A percentile compares a stretch with the other conserved stretches of the same genome.
phyloP scores from a whole-genome alignment of 1,284 basidiomycete species.

The Ganoderma lucidum region DNA sequence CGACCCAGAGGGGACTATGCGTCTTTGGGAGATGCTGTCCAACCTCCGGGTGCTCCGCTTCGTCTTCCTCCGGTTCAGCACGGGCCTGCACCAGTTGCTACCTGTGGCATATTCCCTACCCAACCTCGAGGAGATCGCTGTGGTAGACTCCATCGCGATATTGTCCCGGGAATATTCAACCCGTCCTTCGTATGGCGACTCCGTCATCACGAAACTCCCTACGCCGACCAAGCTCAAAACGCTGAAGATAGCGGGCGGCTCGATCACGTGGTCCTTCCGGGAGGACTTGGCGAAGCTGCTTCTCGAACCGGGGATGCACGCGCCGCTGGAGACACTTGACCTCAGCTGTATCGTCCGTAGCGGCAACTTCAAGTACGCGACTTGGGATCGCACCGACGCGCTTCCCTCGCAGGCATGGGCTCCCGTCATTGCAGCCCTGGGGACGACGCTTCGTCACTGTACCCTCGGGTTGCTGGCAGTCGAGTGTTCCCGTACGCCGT shows the following conservation, averaged over 20 bases:
- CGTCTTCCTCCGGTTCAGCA: neutral
- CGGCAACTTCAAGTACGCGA: neutral
- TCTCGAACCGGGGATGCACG: neutral
- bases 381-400: neutral
- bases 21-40: neutral
- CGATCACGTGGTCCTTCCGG: neutral
- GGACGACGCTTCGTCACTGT: neutral
- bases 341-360: neutral
- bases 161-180: neutral
- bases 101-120: neutral
- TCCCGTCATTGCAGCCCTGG: neutral
- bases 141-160: neutral
- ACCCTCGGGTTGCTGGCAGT: neutral
- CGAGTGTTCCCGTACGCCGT: neutral
- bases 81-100: neutral
- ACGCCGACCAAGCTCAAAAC: neutral
- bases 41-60: neutral
- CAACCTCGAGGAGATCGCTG: neutral
- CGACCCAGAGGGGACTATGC: neutral
- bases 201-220: neutral
- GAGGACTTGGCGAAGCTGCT: neutral
- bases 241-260: neutral
- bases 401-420: neutral
- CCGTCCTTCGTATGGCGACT: neutral
- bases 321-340: neutral